Evolutionary conservation across 257 asterid genomes (phyloP), one percentile per base, ranked within the genome.

Genomic region (Solanum microdontum): DNA sequence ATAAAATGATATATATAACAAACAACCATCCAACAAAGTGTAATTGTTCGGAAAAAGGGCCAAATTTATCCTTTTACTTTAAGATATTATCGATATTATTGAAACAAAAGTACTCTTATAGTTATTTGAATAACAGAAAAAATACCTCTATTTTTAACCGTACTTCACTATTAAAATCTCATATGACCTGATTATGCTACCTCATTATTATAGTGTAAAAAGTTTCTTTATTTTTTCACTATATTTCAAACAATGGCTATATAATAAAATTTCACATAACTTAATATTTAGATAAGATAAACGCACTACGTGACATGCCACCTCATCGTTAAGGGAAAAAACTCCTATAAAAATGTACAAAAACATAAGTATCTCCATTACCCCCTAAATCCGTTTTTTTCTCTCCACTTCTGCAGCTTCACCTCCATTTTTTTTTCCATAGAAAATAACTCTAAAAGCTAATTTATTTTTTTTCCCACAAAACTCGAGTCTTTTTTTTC

Each of bases 401-500:
- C 90, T 32, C 73, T 60, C 87, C 88, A 55, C 79, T 11, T 43
- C 39, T 79, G 21, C 24, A 40, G 84, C 37, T 79, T 79, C 84
- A 74, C 85, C 84, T 68, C 83, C 5, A 83, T 77, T 87, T 87
- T 87, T 28, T 6, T 68, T 17, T 62, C 69, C 69, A 88, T 90
- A 14, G n/a, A 45, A 79, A 90, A 93, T n/a, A 64, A 64, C 94
- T 88, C 89, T 86, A 75, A 74, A 91, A 92, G 92, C 90, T 75
- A 92, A 86, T 4, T 48, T 14, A n/a, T 36, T 7, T 37, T 37
- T 37, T 37, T 7, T 1, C 3, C 3, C 43, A 51, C 43, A 6
- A 36, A 62, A 14, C n/a, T 82, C 73, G 26, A 11, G 7, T 45
- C 10, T 17, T 7, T 45, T 74, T 66, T n/a, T 4, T 10, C 2